Conservation (phyloP, 768 basidiomycete genomes). For the Grammothele lineata region DNA sequence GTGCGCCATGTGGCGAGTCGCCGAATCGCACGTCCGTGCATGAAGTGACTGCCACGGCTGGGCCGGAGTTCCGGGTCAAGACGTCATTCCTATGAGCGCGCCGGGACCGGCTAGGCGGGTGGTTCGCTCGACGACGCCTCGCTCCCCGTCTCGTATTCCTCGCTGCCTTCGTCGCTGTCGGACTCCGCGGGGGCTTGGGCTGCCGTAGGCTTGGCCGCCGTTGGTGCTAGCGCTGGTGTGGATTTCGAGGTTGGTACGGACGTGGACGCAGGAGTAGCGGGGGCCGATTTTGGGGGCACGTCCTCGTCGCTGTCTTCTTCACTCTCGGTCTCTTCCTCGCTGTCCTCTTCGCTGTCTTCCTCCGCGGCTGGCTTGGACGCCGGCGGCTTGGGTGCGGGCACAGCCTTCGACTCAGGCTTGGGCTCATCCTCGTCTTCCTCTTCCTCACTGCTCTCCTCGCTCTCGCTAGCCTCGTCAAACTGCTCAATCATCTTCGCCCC, state of each 20-base stretch:
- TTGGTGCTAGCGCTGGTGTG: background rate
- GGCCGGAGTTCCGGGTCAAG: too few species aligned
- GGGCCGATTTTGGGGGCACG: background rate
- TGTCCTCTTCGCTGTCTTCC: conserved; percentile 21
- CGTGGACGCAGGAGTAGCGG: background rate
- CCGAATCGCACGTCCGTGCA: too few species aligned
- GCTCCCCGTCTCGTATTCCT: background rate
- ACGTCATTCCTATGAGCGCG: too few species aligned
- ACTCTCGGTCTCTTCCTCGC: conserved; percentile 17
- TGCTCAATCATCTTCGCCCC: conserved; percentile 76
- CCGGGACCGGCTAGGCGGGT: too few species aligned
- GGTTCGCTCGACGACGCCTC: too few species aligned
- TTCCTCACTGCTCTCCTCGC: conserved; percentile 29
- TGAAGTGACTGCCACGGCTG: too few species aligned
- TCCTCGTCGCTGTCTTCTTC: conserved; percentile 18
- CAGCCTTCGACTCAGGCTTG: conserved; percentile 5
- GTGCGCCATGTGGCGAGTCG: too few species aligned
- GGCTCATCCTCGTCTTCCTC: conserved; percentile 21
- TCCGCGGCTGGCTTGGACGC: conserved; percentile 11
- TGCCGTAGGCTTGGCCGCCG: conserved; percentile 1
- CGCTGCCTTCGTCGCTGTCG: conserved; percentile 6
- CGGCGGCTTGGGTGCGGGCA: conserved; percentile 20
- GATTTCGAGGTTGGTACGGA: background rate
- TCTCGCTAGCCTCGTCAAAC: conserved; percentile 66
- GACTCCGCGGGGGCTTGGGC: background rate